A percentile compares a stretch with the other conserved stretches of the same genome.
phyloP scores from a whole-genome alignment of 2,329 filamentous ascomycete genomes.

The Colletotrichum tropicicola region DNA sequence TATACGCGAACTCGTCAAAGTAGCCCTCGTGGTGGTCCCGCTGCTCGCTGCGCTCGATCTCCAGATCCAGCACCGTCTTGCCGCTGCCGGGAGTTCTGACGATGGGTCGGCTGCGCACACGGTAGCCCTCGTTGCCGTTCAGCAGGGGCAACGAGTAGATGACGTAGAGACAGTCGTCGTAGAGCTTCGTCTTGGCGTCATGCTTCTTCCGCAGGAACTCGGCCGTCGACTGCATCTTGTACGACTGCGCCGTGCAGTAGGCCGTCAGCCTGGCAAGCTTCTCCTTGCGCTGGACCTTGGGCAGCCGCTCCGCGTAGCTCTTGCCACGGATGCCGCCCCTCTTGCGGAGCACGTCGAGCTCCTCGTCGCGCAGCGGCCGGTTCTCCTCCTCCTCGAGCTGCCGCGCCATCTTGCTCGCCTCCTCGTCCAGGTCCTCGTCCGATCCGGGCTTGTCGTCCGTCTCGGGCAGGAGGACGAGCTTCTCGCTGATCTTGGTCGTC shows the following conservation, averaged over 20 bases:
- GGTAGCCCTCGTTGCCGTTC: constrained; percentile 85
- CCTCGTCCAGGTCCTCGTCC: constrained; percentile 64
- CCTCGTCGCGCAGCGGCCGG: constrained; percentile 72
- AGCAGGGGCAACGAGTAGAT: constrained; percentile 93
- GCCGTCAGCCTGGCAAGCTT: constrained; percentile 91
- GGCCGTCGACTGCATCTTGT: constrained; percentile 88
- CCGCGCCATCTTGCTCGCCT: constrained; percentile 42
- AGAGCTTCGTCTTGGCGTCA: constrained; percentile 91
- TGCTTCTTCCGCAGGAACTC: constrained; percentile 89
- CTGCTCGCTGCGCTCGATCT: constrained; percentile 93
- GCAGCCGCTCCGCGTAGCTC: constrained; percentile 92
- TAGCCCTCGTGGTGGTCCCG: constrained; percentile 92
- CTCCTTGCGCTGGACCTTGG: constrained; percentile 86
- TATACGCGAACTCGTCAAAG: constrained; percentile 77
- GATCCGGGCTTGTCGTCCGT: constrained; percentile 65
- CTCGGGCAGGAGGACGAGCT: constrained; percentile 93
- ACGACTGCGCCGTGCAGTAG: constrained; percentile 95
- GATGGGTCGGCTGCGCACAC: constrained; percentile 88
- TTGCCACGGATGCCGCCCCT: constrained; percentile 75
- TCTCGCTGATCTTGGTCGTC: constrained; percentile 94
- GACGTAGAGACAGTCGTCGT: constrained; percentile 96
- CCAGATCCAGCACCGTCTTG: constrained; percentile 90
- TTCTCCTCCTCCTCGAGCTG: constrained; percentile 66
- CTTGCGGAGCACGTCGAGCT: constrained; percentile 70
- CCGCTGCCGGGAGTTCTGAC: constrained; percentile 90